phyloP scores from a whole-genome alignment of 305 asterid genomes.

The Fraxinus sp. region DNA sequence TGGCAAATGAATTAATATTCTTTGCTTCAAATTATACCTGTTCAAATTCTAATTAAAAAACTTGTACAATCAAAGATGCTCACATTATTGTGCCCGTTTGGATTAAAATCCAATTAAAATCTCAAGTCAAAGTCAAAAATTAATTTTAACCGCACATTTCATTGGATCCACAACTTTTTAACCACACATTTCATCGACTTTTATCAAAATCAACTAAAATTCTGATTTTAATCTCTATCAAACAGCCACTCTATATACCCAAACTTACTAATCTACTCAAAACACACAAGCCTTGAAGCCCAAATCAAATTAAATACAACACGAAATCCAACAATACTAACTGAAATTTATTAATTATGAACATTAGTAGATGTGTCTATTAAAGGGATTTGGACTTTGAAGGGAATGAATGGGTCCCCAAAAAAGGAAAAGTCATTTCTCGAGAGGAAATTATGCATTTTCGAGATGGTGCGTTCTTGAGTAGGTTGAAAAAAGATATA shows the following conservation, averaged over 20 bases:
- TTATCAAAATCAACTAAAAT: too few species aligned
- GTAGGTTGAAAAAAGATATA: too few species aligned
- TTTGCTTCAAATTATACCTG: neutral
- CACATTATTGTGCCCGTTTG: too few species aligned
- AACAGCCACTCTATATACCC: too few species aligned
- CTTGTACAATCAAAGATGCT: neutral
- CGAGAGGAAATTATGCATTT: neutral
- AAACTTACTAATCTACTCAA: neutral
- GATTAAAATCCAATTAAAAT: too few species aligned
- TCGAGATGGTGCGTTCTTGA: neutral
- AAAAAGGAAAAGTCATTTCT: neutral
- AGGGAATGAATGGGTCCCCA: neutral
- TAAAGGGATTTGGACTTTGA: neutral
- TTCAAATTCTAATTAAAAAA: neutral
- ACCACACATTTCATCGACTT: too few species aligned
- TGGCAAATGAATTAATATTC: neutral
- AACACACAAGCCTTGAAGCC: neutral
- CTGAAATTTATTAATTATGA: neutral
- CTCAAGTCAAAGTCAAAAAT: too few species aligned
- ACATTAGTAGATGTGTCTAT: neutral
- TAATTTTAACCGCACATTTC: too few species aligned
- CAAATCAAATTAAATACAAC: neutral
- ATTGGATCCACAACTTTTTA: too few species aligned
- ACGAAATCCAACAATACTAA: neutral
- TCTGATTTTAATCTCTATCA: too few species aligned